Evolutionary conservation across 2,329 filamentous ascomycete genomes (phyloP), one percentile per base, ranked within the genome.

Genomic region (Emmonsiellopsis sp.): DNA sequence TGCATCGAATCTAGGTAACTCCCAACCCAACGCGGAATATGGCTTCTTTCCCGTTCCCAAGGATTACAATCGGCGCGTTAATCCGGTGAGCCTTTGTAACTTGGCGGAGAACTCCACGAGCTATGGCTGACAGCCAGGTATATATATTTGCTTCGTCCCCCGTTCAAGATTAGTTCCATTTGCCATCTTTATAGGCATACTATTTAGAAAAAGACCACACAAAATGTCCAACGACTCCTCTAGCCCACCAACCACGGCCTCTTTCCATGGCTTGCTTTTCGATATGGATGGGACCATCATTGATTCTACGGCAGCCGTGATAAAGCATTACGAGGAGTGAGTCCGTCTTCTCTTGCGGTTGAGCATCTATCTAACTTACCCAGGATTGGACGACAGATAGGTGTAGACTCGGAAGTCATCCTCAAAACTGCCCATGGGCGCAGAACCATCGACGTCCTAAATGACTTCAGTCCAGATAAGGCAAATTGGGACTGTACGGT

Each of bases 361-460:
- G 13, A 9, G 3, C 35, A 10, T 38, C 35, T n/a, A 10, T 38
- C 35, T n/a, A 6, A 9, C 9, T 2, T 38, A 9, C 35, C 9
- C 7, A 38, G 35, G 35, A 38, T 38, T n/a, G 35, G 35, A 1
- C 9, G 13, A 9, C 88, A 95, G 66, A 85, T 96, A 63, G 87
- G 87, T 20, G 85, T 96, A n/a, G 82, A 89, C 59, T 87, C 89
- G 16, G 78, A 85, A 46, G 81, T 85, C 45, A 96, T 97, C 62
- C 79, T 97, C 20, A 80, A 89, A 63, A 95, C 89, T 6, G 95
- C 89, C 4, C 92, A 97, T 71, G 92, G 93, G 56, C 82, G 91
- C 55, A 78, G 92, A 52, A 89, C 84, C 59, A 95, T 97, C 63
- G 92, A 97, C 63, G 83, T 87, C 1, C 78, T 97, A 55, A 81